phyloP scores from a whole-genome alignment of 441 rosid species.

The Melastoma candidum region DNA sequence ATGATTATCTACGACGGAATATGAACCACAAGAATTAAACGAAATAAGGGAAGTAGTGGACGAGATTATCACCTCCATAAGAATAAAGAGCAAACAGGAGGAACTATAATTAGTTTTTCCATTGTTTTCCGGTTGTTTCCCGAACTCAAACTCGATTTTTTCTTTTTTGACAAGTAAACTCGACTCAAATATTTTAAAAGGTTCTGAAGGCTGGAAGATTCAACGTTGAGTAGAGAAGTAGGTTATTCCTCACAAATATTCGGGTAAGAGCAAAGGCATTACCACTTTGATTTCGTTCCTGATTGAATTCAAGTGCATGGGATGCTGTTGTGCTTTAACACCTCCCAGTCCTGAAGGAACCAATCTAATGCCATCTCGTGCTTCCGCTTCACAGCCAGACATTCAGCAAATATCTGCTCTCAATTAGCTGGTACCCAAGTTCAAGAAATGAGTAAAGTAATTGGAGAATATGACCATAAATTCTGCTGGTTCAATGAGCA shows the following conservation, averaged over 20 bases:
- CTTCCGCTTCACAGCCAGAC: slow-evolving; percentile 40
- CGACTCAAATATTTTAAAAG: slow-evolving; percentile 72
- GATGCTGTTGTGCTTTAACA: slow-evolving; percentile 54
- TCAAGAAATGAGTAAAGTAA: too few relatives aligned
- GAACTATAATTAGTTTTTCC: slow-evolving; percentile 27
- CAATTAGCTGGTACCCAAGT: slow-evolving; percentile 50
- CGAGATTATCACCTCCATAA: too few relatives aligned
- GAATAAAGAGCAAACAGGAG: too few relatives aligned
- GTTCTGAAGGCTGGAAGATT: slow-evolving; percentile 81
- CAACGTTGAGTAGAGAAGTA: slow-evolving; percentile 29
- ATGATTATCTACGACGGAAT: too few relatives aligned
- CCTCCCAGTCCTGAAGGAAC: slow-evolving; percentile 52
- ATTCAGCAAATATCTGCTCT: slow-evolving; percentile 62
- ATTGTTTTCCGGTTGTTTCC: slow-evolving; percentile 77
- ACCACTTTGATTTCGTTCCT: slow-evolving; percentile 68
- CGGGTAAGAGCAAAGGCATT: slow-evolving; percentile 16
- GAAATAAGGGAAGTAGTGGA: background rate
- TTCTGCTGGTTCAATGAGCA: background rate
- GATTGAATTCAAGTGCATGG: slow-evolving; percentile 79
- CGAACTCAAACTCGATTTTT: slow-evolving; percentile 42
- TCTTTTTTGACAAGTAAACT: too few relatives aligned
- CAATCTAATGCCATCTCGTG: slow-evolving; percentile 48
- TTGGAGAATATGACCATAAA: too few relatives aligned
- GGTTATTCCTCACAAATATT: slow-evolving; percentile 12
- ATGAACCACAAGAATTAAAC: background rate